Conservation (phyloP, 2,329 filamentous ascomycete genomes). For the Neopestalotiopsis sp. region DNA sequence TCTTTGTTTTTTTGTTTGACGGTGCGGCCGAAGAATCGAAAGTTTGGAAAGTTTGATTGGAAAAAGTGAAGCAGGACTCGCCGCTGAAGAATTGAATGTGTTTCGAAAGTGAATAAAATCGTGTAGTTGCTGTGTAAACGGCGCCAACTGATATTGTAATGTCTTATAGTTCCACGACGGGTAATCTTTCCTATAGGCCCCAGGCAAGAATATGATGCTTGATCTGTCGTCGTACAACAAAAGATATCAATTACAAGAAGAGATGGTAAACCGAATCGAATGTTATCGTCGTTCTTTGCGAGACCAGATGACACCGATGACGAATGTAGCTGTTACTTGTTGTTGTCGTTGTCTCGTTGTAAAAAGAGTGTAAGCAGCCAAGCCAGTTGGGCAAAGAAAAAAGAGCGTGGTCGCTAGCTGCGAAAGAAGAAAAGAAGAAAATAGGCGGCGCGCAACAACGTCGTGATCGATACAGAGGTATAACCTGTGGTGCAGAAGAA, state of each 20-base stretch:
- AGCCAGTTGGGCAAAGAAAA: conserved; percentile 58
- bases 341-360: conserved; percentile 3
- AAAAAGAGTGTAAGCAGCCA: conserved; percentile 64
- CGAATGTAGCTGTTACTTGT: conserved; percentile 35
- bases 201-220: not conserved
- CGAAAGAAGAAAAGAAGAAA: conserved; percentile 46
- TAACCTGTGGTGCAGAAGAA: conserved; percentile 39
- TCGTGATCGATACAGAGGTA: conserved; percentile 35
- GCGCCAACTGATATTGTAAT: conserved; percentile 26
- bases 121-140: conserved; percentile 16
- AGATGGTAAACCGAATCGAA: conserved; percentile 33
- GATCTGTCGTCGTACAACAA: not conserved
- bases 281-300: conserved; percentile 31
- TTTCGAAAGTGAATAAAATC: conserved; percentile 19
- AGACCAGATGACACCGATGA: conserved; percentile 44
- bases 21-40: conserved; percentile 44
- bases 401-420: conserved; percentile 48
- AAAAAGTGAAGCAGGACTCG: conserved; percentile 44
- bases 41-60: conserved; percentile 23
- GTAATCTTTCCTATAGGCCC: conserved; percentile 1
- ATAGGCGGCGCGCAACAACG: conserved; percentile 36
- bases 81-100: conserved; percentile 53
- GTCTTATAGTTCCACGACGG: conserved; percentile 18
- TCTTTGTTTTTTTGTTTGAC: conserved; percentile 26
- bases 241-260: conserved; percentile 28